phyloP scores from a whole-genome alignment of 1,139 yeast species.

The Waltiozyma sp. region DNA sequence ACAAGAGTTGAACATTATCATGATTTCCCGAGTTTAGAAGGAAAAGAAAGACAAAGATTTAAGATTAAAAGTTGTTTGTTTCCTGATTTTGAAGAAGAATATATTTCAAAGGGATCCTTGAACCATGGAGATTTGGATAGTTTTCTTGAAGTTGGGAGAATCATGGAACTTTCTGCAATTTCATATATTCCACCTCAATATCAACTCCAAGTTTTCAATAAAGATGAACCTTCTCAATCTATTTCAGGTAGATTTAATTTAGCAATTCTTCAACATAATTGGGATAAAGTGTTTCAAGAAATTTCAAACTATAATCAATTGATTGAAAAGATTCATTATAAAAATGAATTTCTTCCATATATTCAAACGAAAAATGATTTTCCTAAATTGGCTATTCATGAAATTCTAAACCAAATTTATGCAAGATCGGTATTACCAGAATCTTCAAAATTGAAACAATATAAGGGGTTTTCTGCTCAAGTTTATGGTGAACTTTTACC shows the following conservation, averaged over 20 bases:
- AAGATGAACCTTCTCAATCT: conserved; percentile 29
- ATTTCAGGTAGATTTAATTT: conserved; percentile 34
- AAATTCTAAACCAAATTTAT: conserved; percentile 60
- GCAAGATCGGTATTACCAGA: conserved; percentile 71
- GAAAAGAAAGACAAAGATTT: not conserved
- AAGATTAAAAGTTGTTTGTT: not conserved
- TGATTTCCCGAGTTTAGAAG: not conserved
- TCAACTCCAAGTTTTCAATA: conserved; percentile 24
- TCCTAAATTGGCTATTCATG: conserved; percentile 55
- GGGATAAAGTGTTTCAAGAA: conserved; percentile 21
- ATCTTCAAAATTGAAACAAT: conserved; percentile 50
- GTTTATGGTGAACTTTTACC: conserved; percentile 91
- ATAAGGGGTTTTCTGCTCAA: conserved; percentile 80
- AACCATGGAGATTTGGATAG: conserved; percentile 39
- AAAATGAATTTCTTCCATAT: conserved; percentile 25
- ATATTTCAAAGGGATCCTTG: not conserved
- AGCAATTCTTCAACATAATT: conserved; percentile 29
- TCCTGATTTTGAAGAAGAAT: not conserved
- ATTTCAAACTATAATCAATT: conserved; percentile 32
- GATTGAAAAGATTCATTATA: conserved; percentile 24
- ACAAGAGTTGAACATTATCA: not conserved
- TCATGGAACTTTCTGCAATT: conserved; percentile 38
- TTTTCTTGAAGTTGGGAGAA: conserved; percentile 54
- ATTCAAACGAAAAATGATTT: conserved; percentile 28
- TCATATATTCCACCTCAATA: conserved; percentile 35